Percentiles rank a stretch among this genome's conserved stretches.
phyloP scores from a whole-genome alignment of 1,284 basidiomycete species.

The Chalciporus sp. region DNA sequence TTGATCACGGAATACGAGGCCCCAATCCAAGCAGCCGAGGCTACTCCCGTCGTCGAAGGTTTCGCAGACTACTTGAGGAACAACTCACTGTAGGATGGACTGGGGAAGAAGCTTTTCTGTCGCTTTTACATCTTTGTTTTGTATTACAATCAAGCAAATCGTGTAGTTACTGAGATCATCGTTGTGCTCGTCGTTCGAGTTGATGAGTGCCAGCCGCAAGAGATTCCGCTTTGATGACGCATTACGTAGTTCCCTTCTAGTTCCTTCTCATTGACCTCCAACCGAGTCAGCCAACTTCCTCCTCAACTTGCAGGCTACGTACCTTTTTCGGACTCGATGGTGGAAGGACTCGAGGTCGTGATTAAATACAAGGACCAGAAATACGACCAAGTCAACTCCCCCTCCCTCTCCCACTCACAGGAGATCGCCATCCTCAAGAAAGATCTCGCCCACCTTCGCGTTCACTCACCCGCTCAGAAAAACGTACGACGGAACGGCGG shows the following conservation, averaged over 20 bases:
- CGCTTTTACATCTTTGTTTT: neutral
- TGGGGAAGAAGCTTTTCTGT: constrained; percentile 1
- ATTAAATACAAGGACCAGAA: constrained; percentile 27
- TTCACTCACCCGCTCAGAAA: constrained; percentile 29
- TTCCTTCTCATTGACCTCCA: no score
- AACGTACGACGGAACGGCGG: constrained; percentile 24
- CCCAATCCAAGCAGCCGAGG: constrained; percentile 75
- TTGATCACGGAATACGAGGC: constrained; percentile 79
- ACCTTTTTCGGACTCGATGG: constrained; percentile 2
- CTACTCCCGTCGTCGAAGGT: constrained; percentile 70
- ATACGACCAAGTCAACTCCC: constrained; percentile 12
- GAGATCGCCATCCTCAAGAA: constrained; percentile 31
- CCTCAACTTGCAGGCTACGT: neutral
- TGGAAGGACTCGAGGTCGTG: constrained; percentile 25
- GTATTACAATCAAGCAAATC: constrained; percentile 15
- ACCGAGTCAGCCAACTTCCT: neutral
- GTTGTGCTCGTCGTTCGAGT: neutral
- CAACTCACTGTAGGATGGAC: constrained; percentile 22
- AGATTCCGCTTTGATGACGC: neutral
- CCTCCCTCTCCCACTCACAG: constrained; percentile 16
- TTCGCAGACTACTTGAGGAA: constrained; percentile 83
- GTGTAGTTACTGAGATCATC: neutral
- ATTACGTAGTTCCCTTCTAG: neutral
- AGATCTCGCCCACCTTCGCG: constrained; percentile 28
- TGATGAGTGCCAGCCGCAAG: neutral